These are phyloP conservation scores for Backusella tuberculispora DNA, from an alignment of 192 early-diverging fungal genomes.

Conservation along the genomic window DNA sequence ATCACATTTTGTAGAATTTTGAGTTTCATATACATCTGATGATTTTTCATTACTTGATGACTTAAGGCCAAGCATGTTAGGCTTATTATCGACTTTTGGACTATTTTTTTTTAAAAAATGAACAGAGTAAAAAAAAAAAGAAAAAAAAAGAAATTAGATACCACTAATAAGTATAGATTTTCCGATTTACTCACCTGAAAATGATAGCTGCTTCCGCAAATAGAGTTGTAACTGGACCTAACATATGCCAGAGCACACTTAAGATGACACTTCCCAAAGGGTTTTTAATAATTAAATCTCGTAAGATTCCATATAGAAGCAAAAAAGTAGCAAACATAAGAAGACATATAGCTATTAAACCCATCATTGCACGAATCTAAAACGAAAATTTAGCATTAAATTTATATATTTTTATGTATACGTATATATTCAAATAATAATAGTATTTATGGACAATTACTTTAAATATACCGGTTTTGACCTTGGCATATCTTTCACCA, in stretches of 20 bases:
- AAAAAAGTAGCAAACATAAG: conserved; percentile 32
- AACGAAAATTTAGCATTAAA: neutral
- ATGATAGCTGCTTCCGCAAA: conserved; percentile 33
- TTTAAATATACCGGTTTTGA: conserved; percentile 33
- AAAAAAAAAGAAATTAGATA: neutral
- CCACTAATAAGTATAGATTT: neutral
- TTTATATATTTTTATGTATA: neutral
- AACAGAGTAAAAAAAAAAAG: neutral
- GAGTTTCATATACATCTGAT: neutral
- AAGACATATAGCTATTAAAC: conserved; percentile 28
- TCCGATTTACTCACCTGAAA: conserved; percentile 21
- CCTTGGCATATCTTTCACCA: conserved; percentile 25
- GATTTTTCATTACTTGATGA: conserved; percentile 15
- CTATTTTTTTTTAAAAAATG: neutral
- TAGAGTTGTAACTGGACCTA: conserved; percentile 25
- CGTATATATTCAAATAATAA: neutral
- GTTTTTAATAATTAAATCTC: conserved; percentile 27
- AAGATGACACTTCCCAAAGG: conserved; percentile 23
- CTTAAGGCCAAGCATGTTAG: conserved; percentile 19
- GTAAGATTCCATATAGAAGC: conserved; percentile 41
- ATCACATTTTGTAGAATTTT: neutral
- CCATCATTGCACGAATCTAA: conserved; percentile 30
- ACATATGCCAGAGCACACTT: conserved; percentile 32
- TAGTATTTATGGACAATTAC: neutral
- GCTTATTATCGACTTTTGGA: conserved; percentile 7